Evolutionary conservation across 441 rosid species (phyloP), one percentile per base, ranked within the genome.

Genomic region (Erodium texanum): DNA sequence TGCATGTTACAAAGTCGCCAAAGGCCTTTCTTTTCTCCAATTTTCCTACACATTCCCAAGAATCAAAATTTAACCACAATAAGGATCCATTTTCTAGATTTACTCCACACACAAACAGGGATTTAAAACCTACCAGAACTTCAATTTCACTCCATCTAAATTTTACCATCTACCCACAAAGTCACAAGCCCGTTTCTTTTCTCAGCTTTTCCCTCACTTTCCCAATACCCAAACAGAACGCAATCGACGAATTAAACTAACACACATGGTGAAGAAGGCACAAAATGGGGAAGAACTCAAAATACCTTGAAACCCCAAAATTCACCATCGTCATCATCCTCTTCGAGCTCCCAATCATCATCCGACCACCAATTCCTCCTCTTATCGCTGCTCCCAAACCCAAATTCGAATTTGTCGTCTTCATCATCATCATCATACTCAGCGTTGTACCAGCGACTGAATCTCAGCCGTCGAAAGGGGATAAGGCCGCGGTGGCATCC

Each of bases 251-350:
- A 27, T 27, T 27, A 27, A 27, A 27, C 29, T 27, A 27, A 27
- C 4, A 27, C 29, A 27, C 29, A 27, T 27, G 29, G 19, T 18
- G 56, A 48, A 48, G 10, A 48, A 48, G 8, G 67, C 34, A 36
- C 41, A 36, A 36, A 36, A n/a, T 43, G 52, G 19, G 56, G 56
- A 48, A 48, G 10, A 48, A 48, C 16, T 7, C 18, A 15, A 48
- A 15, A 48, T 75, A 92, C 98, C 93, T 87, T 85, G 50, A 86
- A 81, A 45, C 82, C 62, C 83, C 81, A 82, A 75, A 80, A 78
- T 75, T 83, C 84, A 18, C 72, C 78, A 15, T 54, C 75, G 3
- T 70, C 79, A 23, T 56, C 84, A 8, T 78, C 79, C 24, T 74
- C 79, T 19, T 67, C 64, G 3, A 23, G 22, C 2, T 62, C 68